Base-by-base conservation (phyloP, 2,329 filamentous ascomycete species). In the Diaporthe amygdali region DNA sequence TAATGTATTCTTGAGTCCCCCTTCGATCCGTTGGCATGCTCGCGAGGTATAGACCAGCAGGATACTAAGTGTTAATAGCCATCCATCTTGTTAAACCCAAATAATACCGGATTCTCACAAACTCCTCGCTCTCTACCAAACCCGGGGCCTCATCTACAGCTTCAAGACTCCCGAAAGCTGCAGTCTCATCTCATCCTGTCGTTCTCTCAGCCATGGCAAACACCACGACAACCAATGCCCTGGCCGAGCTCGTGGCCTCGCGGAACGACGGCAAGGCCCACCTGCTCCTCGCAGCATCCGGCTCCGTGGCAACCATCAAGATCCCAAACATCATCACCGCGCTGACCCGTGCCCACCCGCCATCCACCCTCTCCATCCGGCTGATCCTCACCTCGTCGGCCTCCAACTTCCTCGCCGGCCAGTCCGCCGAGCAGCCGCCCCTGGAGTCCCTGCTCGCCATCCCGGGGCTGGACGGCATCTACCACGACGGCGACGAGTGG, bases 401-500 rank as follows among this genome's bases (percentile, higher is more conserved):
- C 0, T 82, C 87, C 30, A 87, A 91, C 37, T 98, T 98, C 80
- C 89, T 98, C 0, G 85, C 85, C 15, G 93, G 92, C 34, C 94
- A 97, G 79, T 89, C 90, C 41, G 78, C 81, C 3, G 95, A 98
- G 80, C 94, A 98, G 79, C 94, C 95, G 0, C 84, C 87, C 0
- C 79, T 96, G 2, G 82, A 85, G 0, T 81, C 87, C 0, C 83
- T 98, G 5, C 81, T 84, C 15, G 76, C 81, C 3, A 81, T 94
- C 6, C 89, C 91, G 3, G 92, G 93, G 74, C 93, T 98, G 8
- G 94, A 97, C 52, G 93, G 87, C 25, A 87, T 98, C 59, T 95
- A 97, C 81, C 85, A 87, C 10, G 94, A 98, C 78, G 89, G 90
- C n/a, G 93, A 95, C 74, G 96, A 98, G 81, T 98, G 95, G 95